These are phyloP conservation scores for Sherardia arvensis DNA, from an alignment of 257 asterid species.

Conservation along the genomic window DNA sequence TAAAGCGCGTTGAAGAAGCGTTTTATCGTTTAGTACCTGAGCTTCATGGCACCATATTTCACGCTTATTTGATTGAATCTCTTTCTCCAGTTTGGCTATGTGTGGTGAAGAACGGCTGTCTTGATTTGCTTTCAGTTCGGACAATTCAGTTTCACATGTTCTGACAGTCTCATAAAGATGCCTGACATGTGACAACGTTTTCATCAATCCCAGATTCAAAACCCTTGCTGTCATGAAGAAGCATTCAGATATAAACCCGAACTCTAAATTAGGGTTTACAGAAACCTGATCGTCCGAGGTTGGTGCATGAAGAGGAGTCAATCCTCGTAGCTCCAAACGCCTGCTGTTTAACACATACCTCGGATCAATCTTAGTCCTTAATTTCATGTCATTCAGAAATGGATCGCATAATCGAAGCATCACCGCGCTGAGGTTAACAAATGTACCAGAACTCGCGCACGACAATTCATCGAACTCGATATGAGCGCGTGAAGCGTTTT, in stretches of 20 bases:
- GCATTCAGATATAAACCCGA: slow-evolving; percentile 85
- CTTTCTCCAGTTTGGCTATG: slow-evolving; percentile 63
- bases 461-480: slow-evolving; percentile 77
- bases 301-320: slow-evolving; percentile 94
- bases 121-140: slow-evolving; percentile 67
- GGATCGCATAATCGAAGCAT: slow-evolving; percentile 94
- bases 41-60: slow-evolving; percentile 88
- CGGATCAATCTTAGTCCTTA: slow-evolving; percentile 82
- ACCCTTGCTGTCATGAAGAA: slow-evolving; percentile 98
- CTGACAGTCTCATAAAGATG: slow-evolving; percentile 91
- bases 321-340: slow-evolving; percentile 79
- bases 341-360: slow-evolving; percentile 48
- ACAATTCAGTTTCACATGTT: slow-evolving; percentile 58
- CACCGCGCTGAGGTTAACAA: slow-evolving; percentile 85
- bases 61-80: slow-evolving; percentile 63
- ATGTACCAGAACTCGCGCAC: slow-evolving; percentile 96
- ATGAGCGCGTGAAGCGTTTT: slow-evolving; percentile 83
- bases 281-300: slow-evolving; percentile 91
- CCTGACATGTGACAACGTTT: slow-evolving; percentile 83
- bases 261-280: slow-evolving; percentile 47
- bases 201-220: slow-evolving; percentile 79
- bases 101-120: slow-evolving; percentile 61
- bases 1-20: slow-evolving; percentile 66
- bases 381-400: slow-evolving; percentile 66
- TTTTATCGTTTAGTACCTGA: slow-evolving; percentile 52